Conservation (phyloP, 1,139 yeast genomes). For the Saccharomyces pastorianus region DNA sequence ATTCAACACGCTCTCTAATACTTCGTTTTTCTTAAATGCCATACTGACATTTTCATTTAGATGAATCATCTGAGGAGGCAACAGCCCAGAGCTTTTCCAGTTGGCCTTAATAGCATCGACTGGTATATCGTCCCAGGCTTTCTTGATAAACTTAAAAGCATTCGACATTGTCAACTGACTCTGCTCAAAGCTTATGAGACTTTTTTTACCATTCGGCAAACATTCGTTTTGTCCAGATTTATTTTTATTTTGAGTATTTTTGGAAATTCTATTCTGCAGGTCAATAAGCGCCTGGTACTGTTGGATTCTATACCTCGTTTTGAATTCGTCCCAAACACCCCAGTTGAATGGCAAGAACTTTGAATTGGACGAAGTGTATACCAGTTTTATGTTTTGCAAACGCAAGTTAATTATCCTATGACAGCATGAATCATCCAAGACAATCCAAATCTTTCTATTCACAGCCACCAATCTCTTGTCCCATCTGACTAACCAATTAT, state of each 20-base stretch:
- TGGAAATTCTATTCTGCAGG: slow-evolving; percentile 28
- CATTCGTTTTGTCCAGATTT: slow-evolving; percentile 9
- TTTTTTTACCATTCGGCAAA: slow-evolving; percentile 14
- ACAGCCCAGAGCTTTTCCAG: slow-evolving; percentile 43
- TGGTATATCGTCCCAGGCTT: slow-evolving; percentile 48
- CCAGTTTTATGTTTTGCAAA: slow-evolving; percentile 43
- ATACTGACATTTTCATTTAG: slow-evolving; percentile 27
- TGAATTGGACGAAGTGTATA: slow-evolving; percentile 34
- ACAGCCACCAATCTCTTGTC: slow-evolving; percentile 46
- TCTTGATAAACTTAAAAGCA: slow-evolving; percentile 50
- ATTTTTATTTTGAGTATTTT: background rate
- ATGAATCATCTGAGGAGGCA: slow-evolving; percentile 30
- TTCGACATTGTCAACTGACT: slow-evolving; percentile 43
- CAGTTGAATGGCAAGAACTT: slow-evolving; percentile 55
- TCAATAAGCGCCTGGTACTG: slow-evolving; percentile 48
- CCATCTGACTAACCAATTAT: slow-evolving; percentile 51
- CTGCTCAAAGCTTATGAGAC: slow-evolving; percentile 32
- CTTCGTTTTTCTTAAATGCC: slow-evolving; percentile 32
- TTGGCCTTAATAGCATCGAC: slow-evolving; percentile 41
- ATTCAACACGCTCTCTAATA: slow-evolving; percentile 34
- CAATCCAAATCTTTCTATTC: slow-evolving; percentile 45
- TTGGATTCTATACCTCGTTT: slow-evolving; percentile 49
- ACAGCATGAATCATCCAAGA: slow-evolving; percentile 56
- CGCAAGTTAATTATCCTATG: slow-evolving; percentile 54
- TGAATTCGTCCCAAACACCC: slow-evolving; percentile 58